Evolutionary conservation across 1,139 yeast species (phyloP), one percentile per base, ranked within the genome.

Genomic region (Nematodospora anomalae): DNA sequence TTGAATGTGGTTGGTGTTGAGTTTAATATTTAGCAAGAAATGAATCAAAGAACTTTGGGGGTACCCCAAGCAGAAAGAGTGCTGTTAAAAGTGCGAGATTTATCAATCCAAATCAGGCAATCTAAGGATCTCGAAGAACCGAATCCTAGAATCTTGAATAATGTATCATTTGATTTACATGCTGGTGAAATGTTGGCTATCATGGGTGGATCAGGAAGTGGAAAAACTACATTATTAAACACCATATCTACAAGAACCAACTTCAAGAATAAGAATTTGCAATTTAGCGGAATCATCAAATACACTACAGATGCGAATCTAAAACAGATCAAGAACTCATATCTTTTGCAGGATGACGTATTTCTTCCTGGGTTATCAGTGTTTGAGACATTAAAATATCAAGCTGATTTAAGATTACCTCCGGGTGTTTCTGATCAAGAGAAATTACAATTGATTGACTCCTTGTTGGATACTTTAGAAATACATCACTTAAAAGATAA

Each of bases 191-290:
- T 76, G 45, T 71, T 83, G 62, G 92, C 92, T 4, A 81, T 85
- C 20, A 74, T 84, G 65, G 95, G 95, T 3, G 90, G 94, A 0
- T 81, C 94, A 0, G 96, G 96, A 0, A 79, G 89, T 5, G 96
- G 96, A 4, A 88, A 88, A 53, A 88, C 96, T 0, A 85, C 96
- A 0, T 57, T 88, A 28, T 64, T 88, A 23, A 87, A 88, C 50
- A 77, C 80, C 1, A 59, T 88, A 41, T 87, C 95, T 0, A 74
- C 79, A 33, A 59, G 90, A 41, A 71, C 80, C 3, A 68, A 66
- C 33, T 54, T 57, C 3, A 51, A 45, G 30, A 62, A 66, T 39
- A 60, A 58, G 30, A 57, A 51, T 18, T 52, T 71, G 22, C 33
- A 40, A 3, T 70, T 71, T 44, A 41, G 48, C 3, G 76, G 76